These are phyloP conservation scores for Ambispora gerdemannii DNA, from an alignment of 192 early-diverging fungal species.

Conservation along the genomic window DNA sequence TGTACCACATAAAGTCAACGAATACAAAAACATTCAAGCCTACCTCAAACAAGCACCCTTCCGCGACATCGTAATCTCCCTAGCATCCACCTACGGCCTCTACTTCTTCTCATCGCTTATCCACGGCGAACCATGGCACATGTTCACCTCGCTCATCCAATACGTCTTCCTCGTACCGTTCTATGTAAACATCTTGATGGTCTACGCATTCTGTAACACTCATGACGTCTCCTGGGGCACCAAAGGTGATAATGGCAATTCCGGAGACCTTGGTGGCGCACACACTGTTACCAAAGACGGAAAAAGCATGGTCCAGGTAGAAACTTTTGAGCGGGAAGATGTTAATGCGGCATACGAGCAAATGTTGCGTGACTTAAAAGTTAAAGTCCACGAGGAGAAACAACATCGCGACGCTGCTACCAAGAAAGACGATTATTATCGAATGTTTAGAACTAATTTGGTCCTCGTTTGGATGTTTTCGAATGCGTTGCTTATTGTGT, in stretches of 20 bases:
- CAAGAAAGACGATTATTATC: slow-evolving; percentile 88
- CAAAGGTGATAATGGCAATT: slow-evolving; percentile 77
- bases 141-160: slow-evolving; percentile 85
- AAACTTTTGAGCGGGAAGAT: slow-evolving; percentile 71
- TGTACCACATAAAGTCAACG: slow-evolving; percentile 38
- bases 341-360: slow-evolving; percentile 83
- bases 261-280: slow-evolving; percentile 63
- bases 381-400: slow-evolving; percentile 43
- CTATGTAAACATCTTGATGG: slow-evolving; percentile 89
- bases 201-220: slow-evolving; percentile 92
- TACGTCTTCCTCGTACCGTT: slow-evolving; percentile 85
- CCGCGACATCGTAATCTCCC: slow-evolving; percentile 77
- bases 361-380: slow-evolving; percentile 60
- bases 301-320: slow-evolving; percentile 63
- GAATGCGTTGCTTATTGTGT: slow-evolving; percentile 70
- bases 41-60: slow-evolving; percentile 44
- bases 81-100: slow-evolving; percentile 77
- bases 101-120: slow-evolving; percentile 78
- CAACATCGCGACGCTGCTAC: slow-evolving; percentile 72
- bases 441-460: slow-evolving; percentile 78
- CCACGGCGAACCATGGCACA: slow-evolving; percentile 87
- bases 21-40: slow-evolving; percentile 35
- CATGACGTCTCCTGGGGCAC: slow-evolving; percentile 96
- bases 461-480: slow-evolving; percentile 86
- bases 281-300: slow-evolving; percentile 71